These are phyloP conservation scores for Galeopsis tetrahit DNA, from an alignment of 257 asterid species.

Conservation along the genomic window DNA sequence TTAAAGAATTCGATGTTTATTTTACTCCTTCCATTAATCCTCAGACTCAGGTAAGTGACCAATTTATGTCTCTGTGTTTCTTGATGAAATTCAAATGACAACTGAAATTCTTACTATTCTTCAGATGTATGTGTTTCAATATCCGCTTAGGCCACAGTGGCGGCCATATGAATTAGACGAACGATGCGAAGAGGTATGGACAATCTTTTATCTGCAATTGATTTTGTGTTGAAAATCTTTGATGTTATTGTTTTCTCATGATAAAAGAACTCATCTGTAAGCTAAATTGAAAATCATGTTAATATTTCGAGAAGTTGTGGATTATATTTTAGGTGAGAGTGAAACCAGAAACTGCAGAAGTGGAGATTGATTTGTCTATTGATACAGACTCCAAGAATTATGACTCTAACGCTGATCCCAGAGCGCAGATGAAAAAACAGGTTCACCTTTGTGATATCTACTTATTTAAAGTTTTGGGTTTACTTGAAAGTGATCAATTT, in stretches of 20 bases:
- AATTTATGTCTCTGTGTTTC: background rate
- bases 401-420: constrained; percentile 52
- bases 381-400: constrained; percentile 69
- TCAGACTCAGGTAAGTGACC: constrained; percentile 45
- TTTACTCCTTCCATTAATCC: constrained; percentile 56
- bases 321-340: constrained; percentile 71
- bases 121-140: constrained; percentile 78
- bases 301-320: constrained; percentile 19
- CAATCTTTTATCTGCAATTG: constrained; percentile 8
- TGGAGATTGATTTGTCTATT: constrained; percentile 79
- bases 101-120: constrained; percentile 11
- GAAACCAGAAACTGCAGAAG: constrained; percentile 55
- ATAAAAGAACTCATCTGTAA: background rate
- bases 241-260: constrained; percentile 8
- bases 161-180: constrained; percentile 85
- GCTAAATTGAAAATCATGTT: constrained; percentile 21
- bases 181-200: constrained; percentile 65
- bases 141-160: constrained; percentile 81
- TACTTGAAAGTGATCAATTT: background rate
- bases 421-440: constrained; percentile 56
- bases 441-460: constrained; percentile 37
- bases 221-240: background rate
- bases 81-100: constrained; percentile 5
- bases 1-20: constrained; percentile 80
- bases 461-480: background rate